Evolutionary conservation across 768 basidiomycete genomes (phyloP).

Genomic region (Amanita subjunquillea): DNA sequence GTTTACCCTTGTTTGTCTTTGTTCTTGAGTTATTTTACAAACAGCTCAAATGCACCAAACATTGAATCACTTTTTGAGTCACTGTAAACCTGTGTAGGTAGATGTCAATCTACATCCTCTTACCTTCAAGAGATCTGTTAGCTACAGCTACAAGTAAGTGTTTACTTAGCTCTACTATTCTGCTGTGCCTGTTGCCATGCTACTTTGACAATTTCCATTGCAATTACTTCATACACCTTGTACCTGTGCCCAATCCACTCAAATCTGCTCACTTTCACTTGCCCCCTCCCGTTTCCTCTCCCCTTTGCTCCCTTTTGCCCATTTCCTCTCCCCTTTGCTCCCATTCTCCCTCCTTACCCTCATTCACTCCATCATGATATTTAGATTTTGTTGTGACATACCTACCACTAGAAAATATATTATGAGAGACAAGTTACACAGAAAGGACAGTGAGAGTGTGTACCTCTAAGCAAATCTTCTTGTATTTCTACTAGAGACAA

Average conservation of each 20-base stretch:
- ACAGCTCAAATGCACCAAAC: no score
- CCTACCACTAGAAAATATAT: background rate
- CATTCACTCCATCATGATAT: background rate
- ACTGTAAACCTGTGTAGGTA: no score
- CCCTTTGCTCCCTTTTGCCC: background rate
- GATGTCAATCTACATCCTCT: no score
- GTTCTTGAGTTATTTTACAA: no score
- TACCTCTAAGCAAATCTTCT: background rate
- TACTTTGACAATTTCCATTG: constrained; percentile 1
- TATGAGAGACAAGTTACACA: background rate
- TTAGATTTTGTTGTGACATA: background rate
- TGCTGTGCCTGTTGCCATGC: no score
- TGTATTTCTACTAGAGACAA: background rate
- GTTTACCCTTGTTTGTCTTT: no score
- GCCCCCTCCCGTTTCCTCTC: background rate
- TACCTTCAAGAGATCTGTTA: no score
- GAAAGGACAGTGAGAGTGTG: background rate
- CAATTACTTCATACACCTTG: background rate
- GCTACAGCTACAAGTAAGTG: no score
- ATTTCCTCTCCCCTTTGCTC: background rate
- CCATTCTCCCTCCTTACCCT: background rate
- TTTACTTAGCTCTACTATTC: no score
- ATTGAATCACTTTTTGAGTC: no score
- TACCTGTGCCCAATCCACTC: background rate
- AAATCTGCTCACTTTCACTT: background rate